phyloP scores from a whole-genome alignment of 192 early-diverging fungal genomes.

The Gamsiella multidivaricata region DNA sequence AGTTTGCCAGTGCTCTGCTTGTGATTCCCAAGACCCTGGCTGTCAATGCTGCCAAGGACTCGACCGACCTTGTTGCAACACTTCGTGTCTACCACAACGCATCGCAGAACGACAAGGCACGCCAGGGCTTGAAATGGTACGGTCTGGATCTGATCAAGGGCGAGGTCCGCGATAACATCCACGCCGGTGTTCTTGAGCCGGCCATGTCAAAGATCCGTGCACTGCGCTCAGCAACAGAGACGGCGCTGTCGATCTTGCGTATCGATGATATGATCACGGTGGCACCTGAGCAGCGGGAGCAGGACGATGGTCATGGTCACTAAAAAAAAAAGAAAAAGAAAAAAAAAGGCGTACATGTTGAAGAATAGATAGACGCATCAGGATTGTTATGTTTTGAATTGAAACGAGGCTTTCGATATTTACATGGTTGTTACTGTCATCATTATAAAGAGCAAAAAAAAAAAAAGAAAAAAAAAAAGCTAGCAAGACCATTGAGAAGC shows the following conservation, averaged over 20 bases:
- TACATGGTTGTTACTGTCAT: too few relatives aligned
- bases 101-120: constrained; percentile 85
- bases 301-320: constrained; percentile 50
- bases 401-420: too few relatives aligned
- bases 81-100: constrained; percentile 96
- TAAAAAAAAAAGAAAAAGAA: constrained; percentile 13
- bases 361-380: neutral
- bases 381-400: constrained; percentile 2
- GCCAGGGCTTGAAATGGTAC: constrained; percentile 84
- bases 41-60: constrained; percentile 98
- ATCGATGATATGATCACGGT: constrained; percentile 95
- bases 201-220: constrained; percentile 98
- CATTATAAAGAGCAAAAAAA: too few relatives aligned
- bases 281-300: constrained; percentile 39
- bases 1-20: constrained; percentile 95
- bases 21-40: constrained; percentile 98
- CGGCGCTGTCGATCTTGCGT: constrained; percentile 95
- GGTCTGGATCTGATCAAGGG: constrained; percentile 97
- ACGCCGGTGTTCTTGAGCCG: constrained; percentile 95
- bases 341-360: neutral
- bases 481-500: too few relatives aligned
- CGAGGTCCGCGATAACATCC: constrained; percentile 90
- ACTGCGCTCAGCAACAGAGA: constrained; percentile 97
- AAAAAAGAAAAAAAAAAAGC: too few relatives aligned
- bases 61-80: constrained; percentile 97